Evolutionary conservation across 306 rosid genomes (phyloP).

Genomic region (Glycine soja): DNA sequence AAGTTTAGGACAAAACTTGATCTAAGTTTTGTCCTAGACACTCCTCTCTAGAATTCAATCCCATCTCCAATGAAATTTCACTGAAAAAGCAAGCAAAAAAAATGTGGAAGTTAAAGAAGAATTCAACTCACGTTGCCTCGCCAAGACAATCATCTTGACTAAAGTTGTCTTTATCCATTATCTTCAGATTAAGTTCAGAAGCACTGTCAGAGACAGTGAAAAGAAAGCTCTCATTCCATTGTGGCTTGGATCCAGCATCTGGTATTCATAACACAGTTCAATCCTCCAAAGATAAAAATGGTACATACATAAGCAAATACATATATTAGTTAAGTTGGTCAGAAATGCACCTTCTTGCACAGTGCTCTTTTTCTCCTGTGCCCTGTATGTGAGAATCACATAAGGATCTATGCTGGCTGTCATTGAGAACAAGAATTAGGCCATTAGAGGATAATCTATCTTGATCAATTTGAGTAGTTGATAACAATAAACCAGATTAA

Average conservation of each 20-base stretch:
- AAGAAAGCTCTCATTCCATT: conserved; percentile 60
- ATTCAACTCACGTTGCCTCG: conserved; percentile 52
- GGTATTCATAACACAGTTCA: conserved; percentile 23
- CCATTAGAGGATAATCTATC: conserved; percentile 6
- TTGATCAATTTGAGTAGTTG: neutral
- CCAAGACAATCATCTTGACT: conserved; percentile 54
- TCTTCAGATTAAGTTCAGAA: conserved; percentile 47
- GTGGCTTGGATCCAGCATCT: conserved; percentile 57
- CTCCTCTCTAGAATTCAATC: conserved; percentile 10
- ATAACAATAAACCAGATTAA: conserved; percentile 13
- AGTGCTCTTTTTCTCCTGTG: conserved; percentile 56
- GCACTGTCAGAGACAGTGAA: conserved; percentile 53
- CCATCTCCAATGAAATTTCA: conserved; percentile 4
- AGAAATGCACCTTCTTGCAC: conserved; percentile 51
- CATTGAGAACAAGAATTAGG: conserved; percentile 16
- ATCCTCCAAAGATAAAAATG: conserved; percentile 17
- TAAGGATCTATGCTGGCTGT: conserved; percentile 57
- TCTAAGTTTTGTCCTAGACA: neutral
- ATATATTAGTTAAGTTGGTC: neutral
- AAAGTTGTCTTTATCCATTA: conserved; percentile 56
- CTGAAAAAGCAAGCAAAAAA: conserved; percentile 10
- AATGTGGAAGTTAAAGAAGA: conserved; percentile 15
- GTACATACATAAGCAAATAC: neutral
- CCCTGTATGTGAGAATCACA: conserved; percentile 51
- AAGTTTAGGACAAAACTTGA: too few species aligned